Evolutionary conservation across 495 filamentous ascomycete genomes (phyloP).

Genomic region (Hamigera avellanea): DNA sequence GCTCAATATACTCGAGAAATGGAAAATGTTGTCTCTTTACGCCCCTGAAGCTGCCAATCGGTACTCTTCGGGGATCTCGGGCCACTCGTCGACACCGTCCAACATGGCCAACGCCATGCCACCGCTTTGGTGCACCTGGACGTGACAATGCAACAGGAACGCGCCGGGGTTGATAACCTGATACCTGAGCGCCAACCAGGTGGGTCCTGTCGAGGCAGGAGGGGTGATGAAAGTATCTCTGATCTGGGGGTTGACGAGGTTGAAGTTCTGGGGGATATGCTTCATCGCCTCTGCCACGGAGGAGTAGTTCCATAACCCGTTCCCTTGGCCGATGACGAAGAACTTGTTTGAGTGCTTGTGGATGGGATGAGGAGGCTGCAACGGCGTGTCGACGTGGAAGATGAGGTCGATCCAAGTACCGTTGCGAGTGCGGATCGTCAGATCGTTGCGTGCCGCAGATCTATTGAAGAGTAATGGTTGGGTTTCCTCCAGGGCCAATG

Average conservation of each 20-base stretch:
- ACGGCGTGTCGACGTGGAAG: slow-evolving; percentile 20
- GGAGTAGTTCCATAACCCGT: slow-evolving; percentile 35
- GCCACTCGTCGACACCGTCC: slow-evolving; percentile 49
- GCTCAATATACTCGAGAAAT: no score
- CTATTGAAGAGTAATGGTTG: slow-evolving; percentile 39
- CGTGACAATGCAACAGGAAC: slow-evolving; percentile 51
- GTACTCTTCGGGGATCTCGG: slow-evolving; percentile 22
- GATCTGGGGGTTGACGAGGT: slow-evolving; percentile 39
- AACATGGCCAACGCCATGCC: slow-evolving; percentile 45
- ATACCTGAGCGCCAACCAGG: slow-evolving; percentile 45
- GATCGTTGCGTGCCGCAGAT: slow-evolving; percentile 17
- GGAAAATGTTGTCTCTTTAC: no score
- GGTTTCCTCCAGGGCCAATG: slow-evolving; percentile 20
- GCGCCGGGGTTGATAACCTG: slow-evolving; percentile 47
- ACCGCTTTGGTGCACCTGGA: slow-evolving; percentile 43
- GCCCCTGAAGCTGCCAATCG: neutral
- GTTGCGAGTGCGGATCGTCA: slow-evolving; percentile 40
- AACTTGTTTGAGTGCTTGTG: slow-evolving; percentile 55
- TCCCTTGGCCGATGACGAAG: slow-evolving; percentile 41
- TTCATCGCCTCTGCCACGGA: slow-evolving; percentile 40
- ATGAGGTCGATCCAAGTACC: slow-evolving; percentile 49
- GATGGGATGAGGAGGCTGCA: slow-evolving; percentile 40
- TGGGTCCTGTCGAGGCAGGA: slow-evolving; percentile 14
- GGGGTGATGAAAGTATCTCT: slow-evolving; percentile 39
- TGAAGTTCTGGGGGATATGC: slow-evolving; percentile 36